Percentiles rank a stretch among this genome's conserved stretches.
Evolutionary conservation across 257 asterid genomes (phyloP).

Genomic region (Dorcoceras hygrometricum): DNA sequence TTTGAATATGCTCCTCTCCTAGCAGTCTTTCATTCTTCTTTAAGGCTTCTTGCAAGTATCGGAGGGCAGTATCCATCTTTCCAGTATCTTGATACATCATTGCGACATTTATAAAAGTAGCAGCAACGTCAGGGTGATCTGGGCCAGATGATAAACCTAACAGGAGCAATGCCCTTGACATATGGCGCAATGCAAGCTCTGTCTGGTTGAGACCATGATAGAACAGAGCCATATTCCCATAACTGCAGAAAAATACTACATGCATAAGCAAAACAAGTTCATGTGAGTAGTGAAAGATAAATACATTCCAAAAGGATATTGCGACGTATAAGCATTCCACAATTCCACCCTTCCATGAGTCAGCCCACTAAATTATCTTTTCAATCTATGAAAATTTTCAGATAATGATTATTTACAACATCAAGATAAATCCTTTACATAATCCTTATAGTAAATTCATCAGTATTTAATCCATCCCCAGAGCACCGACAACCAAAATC

Average conservation of each 20-base stretch:
- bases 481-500: not conserved
- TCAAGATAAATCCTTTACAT: not conserved
- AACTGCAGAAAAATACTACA: constrained; percentile 44
- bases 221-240: constrained; percentile 97
- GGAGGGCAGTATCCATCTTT: constrained; percentile 85
- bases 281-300: not conserved
- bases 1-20: constrained; percentile 93
- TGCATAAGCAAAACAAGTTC: constrained; percentile 10
- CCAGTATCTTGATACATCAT: constrained; percentile 98
- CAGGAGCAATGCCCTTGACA: constrained; percentile 84
- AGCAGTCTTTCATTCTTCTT: constrained; percentile 77
- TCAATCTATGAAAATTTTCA: not conserved
- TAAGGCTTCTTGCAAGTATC: constrained; percentile 92
- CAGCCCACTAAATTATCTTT: not conserved
- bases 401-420: not conserved
- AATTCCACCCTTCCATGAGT: not conserved
- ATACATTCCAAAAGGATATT: too few relatives aligned
- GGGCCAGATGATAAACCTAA: constrained; percentile 86
- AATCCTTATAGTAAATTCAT: not conserved
- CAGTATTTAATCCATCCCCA: not conserved
- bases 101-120: constrained; percentile 90
- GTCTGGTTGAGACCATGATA: constrained; percentile 96
- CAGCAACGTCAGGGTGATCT: constrained; percentile 97
- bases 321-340: not conserved
- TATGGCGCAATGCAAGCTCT: constrained; percentile 89